Percentiles rank a stretch among this genome's conserved stretches.
Evolutionary conservation across 768 basidiomycete genomes (phyloP).

Genomic region (Lactarius deliciosus): DNA sequence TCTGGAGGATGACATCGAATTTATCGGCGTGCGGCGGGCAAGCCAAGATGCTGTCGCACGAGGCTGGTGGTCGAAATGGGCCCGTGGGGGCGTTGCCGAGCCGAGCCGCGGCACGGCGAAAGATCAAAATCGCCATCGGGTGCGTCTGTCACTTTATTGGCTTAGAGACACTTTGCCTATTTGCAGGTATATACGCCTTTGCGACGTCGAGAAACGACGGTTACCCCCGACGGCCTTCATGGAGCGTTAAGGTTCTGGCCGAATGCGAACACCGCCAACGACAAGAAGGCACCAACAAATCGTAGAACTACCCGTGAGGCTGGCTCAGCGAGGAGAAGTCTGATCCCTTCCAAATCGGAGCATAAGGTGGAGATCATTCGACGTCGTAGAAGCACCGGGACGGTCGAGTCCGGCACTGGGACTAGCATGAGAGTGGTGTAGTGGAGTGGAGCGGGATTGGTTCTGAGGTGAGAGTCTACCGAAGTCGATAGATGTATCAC

Average conservation of each 20-base stretch:
- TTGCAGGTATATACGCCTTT: conserved; percentile 38
- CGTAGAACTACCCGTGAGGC: conserved; percentile 10
- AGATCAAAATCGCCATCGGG: conserved; percentile 13
- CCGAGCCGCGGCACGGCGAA: not conserved
- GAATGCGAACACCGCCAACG: conserved; percentile 17
- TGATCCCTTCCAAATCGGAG: conserved; percentile 32
- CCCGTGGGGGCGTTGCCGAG: conserved; percentile 33
- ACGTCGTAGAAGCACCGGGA: conserved; percentile 28
- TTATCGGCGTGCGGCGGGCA: conserved; percentile 36
- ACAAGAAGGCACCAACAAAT: conserved; percentile 19
- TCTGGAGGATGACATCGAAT: conserved; percentile 29
- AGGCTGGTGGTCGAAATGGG: conserved; percentile 57
- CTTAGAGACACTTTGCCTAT: conserved; percentile 22
- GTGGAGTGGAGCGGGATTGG: conserved; percentile 7
- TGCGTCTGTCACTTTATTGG: conserved; percentile 20
- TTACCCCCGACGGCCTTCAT: conserved; percentile 47
- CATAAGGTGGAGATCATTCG: conserved; percentile 29
- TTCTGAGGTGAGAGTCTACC: conserved; percentile 13
- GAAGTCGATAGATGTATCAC: conserved; percentile 1
- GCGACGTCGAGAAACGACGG: conserved; percentile 48
- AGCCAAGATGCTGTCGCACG: conserved; percentile 39
- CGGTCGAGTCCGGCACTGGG: conserved; percentile 16
- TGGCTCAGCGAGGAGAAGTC: conserved; percentile 26
- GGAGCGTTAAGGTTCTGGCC: conserved; percentile 33
- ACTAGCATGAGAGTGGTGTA: conserved; percentile 18